Percentiles rank a stretch among this genome's conserved stretches.
phyloP scores from a whole-genome alignment of 2,329 filamentous ascomycete species.

The Daldinia sp. region DNA sequence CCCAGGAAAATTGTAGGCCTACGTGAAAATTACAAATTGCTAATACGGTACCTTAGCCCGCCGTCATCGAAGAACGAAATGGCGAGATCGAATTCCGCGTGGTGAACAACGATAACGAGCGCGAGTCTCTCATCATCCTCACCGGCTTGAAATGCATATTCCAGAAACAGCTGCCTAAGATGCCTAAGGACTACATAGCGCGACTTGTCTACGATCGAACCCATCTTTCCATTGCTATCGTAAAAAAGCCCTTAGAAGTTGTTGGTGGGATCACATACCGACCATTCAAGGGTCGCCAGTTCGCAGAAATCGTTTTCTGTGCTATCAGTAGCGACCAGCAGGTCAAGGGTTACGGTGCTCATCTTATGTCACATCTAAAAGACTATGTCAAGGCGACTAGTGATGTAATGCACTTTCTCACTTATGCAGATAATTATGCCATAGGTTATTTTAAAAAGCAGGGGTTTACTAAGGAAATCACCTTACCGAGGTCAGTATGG shows the following conservation, averaged over 20 bases:
- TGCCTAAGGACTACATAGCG: constrained; percentile 99
- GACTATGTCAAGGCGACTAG: constrained; percentile 98
- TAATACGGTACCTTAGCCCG: constrained; percentile 67
- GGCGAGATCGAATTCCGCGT: constrained; percentile 97
- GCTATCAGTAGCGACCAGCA: constrained; percentile 98
- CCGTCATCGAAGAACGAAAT: constrained; percentile 91
- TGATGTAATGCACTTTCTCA: constrained; percentile 98
- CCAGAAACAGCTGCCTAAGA: constrained; percentile 97
- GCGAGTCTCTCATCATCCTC: constrained; percentile 91
- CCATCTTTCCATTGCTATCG: constrained; percentile 95
- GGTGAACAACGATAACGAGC: constrained; percentile 93
- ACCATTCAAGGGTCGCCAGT: constrained; percentile 89
- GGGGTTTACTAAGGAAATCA: constrained; percentile 98
- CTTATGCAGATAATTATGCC: constrained; percentile 98
- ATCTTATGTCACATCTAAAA: constrained; percentile 97
- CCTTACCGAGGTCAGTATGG: constrained; percentile 88
- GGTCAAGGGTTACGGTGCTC: constrained; percentile 97
- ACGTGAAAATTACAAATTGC: constrained; percentile 30
- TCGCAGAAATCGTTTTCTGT: constrained; percentile 99
- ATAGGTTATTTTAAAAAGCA: constrained; percentile 99
- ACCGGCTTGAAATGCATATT: constrained; percentile 98
- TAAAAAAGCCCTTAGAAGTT: constrained; percentile 96
- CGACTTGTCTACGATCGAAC: constrained; percentile 97
- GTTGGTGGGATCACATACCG: constrained; percentile 97
- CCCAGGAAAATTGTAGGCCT: not conserved